Conservation (phyloP, 2,329 filamentous ascomycete genomes). For the Chaetomium olivaceum region DNA sequence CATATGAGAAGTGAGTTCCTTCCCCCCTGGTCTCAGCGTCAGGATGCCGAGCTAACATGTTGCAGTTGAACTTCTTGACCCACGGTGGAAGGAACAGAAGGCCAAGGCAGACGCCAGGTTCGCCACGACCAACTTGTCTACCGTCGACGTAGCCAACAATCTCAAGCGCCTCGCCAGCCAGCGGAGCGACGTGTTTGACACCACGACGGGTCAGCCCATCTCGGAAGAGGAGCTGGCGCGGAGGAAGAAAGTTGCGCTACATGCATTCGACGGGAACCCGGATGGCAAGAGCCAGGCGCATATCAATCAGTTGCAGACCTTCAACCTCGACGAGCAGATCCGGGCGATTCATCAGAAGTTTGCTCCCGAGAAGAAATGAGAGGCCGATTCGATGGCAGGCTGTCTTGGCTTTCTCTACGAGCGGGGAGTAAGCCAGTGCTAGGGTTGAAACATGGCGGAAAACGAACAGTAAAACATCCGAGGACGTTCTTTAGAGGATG, state of each 20-base stretch:
- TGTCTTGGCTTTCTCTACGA: background rate
- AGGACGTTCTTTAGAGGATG: background rate
- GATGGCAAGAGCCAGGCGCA: constrained; percentile 58
- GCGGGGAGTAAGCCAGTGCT: background rate
- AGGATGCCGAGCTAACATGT: constrained; percentile 38
- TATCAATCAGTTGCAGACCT: constrained; percentile 61
- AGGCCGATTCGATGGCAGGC: background rate
- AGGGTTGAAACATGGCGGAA: background rate
- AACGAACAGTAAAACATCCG: background rate
- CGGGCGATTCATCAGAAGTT: constrained; percentile 61
- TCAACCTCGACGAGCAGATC: constrained; percentile 86
- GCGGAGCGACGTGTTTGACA: constrained; percentile 83
- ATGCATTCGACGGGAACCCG: constrained; percentile 65
- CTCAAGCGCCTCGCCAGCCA: constrained; percentile 92
- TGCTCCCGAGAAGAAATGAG: constrained; percentile 41
- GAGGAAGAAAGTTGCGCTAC: constrained; percentile 70
- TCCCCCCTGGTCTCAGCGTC: background rate
- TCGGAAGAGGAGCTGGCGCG: constrained; percentile 73
- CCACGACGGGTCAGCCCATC: constrained; percentile 65
- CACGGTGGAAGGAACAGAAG: constrained; percentile 93
- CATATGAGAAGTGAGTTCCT: constrained; percentile 78
- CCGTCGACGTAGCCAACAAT: constrained; percentile 86
- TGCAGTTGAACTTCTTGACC: constrained; percentile 85
- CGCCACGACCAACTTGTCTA: constrained; percentile 81
- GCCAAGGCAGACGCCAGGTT: constrained; percentile 84